Evolutionary conservation across 2,329 filamentous ascomycete species (phyloP).

Genomic region (Fusarium floridanum): DNA sequence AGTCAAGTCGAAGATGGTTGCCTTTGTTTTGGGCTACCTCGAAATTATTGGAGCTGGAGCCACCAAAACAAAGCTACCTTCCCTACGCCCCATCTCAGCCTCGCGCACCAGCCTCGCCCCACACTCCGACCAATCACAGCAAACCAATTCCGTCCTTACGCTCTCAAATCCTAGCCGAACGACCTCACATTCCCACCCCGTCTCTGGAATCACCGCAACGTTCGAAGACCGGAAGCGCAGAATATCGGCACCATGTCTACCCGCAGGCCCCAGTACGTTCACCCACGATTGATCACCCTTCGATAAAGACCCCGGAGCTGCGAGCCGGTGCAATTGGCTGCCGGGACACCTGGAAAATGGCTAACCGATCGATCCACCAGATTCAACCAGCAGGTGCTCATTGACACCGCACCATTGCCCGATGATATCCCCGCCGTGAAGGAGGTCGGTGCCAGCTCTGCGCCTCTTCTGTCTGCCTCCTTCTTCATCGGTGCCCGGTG

Average conservation of each 20-base stretch:
- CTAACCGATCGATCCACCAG: constrained; percentile 64
- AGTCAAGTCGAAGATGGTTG: constrained; percentile 21
- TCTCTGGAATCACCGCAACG: constrained; percentile 47
- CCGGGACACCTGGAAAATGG: constrained; percentile 32
- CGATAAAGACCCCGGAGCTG: not conserved
- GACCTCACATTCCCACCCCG: constrained; percentile 46
- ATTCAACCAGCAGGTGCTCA: constrained; percentile 93
- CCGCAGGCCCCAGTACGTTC: constrained; percentile 59
- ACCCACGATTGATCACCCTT: not conserved
- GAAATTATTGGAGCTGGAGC: constrained; percentile 47
- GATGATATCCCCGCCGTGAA: constrained; percentile 91
- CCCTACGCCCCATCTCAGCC: constrained; percentile 28
- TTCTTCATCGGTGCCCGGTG: constrained; percentile 98
- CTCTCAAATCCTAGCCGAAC: constrained; percentile 51
- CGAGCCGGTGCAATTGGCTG: constrained; percentile 40
- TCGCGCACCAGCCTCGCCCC: constrained; percentile 49
- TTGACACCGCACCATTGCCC: constrained; percentile 96
- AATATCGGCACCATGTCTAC: constrained; percentile 55
- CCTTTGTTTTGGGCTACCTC: constrained; percentile 41
- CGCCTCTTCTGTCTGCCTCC: constrained; percentile 88
- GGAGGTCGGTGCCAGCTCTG: constrained; percentile 93
- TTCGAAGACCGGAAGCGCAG: constrained; percentile 46
- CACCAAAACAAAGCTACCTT: constrained; percentile 47
- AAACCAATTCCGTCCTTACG: constrained; percentile 57
- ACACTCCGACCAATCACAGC: constrained; percentile 52